Evolutionary conservation across 23 red algal species (phyloP).

Genomic region (Agarophyton chilense): DNA sequence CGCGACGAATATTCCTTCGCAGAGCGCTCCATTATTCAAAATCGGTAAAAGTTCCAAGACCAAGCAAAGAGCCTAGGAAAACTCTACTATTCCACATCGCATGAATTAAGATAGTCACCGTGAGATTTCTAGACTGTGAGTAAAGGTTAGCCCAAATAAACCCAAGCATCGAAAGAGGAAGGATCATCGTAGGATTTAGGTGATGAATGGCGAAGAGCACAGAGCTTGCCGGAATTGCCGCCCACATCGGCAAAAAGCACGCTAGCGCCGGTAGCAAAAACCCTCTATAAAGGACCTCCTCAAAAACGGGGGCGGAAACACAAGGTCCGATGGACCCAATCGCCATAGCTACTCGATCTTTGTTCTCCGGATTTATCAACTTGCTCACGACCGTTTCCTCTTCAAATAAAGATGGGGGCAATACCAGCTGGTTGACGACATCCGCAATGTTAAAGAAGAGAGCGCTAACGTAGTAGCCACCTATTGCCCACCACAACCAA

Average conservation of each 20-base stretch:
- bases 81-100: conserved; percentile 96
- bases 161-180: conserved; percentile 95
- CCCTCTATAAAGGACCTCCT: conserved; percentile 98
- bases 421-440: conserved; percentile 89
- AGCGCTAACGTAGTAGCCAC: conserved; percentile 94
- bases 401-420: conserved; percentile 90
- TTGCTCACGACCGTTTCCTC: conserved; percentile 99
- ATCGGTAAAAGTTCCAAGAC: conserved; percentile 69
- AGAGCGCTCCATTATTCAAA: conserved; percentile 52
- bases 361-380: conserved; percentile 99
- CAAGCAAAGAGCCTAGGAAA: conserved; percentile 81
- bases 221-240: conserved; percentile 89
- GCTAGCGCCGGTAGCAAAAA: conserved; percentile 92
- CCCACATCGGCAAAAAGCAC: conserved; percentile 91
- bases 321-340: conserved; percentile 97
- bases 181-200: conserved; percentile 85
- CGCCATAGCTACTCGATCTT: conserved; percentile 95
- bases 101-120: conserved; percentile 94
- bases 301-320: conserved; percentile 98
- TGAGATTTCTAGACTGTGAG: conserved; percentile 83
- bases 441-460: conserved; percentile 98
- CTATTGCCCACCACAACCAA: conserved; percentile 97
- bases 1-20: not conserved
- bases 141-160: conserved; percentile 94
- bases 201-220: conserved; percentile 99